A percentile compares a stretch with the other conserved stretches of the same genome.
Evolutionary conservation across 2,329 filamentous ascomycete species (phyloP).

Genomic region (Daldinia sp.): DNA sequence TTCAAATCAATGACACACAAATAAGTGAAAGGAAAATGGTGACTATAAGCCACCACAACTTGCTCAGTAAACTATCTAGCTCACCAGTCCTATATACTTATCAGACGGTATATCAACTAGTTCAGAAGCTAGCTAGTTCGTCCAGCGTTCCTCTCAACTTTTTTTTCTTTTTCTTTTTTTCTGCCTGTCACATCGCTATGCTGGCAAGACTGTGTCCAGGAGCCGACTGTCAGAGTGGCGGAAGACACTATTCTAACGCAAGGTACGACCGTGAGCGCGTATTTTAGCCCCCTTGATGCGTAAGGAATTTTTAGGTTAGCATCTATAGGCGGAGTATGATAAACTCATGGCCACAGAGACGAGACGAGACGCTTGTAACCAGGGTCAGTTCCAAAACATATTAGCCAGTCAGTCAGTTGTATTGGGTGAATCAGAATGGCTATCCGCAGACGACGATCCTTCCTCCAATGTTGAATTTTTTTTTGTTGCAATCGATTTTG

Average conservation of each 20-base stretch:
- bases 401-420: constrained; percentile 9
- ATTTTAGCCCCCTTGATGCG: neutral
- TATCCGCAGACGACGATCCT: constrained; percentile 20
- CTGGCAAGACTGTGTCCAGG: constrained; percentile 2
- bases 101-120: constrained; percentile 35
- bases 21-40: constrained; percentile 46
- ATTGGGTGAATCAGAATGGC: constrained; percentile 27
- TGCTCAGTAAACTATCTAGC: constrained; percentile 51
- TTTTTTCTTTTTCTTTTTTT: constrained; percentile 34
- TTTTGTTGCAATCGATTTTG: constrained; percentile 21
- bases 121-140: constrained; percentile 46
- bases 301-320: neutral
- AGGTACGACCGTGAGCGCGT: neutral
- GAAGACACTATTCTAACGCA: constrained; percentile 5
- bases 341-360: neutral
- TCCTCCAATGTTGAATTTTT: constrained; percentile 25
- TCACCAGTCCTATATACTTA: constrained; percentile 40
- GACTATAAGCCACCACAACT: constrained; percentile 39
- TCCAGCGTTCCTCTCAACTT: constrained; percentile 47
- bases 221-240: neutral
- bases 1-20: neutral
- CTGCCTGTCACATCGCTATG: constrained; percentile 11
- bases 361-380: constrained; percentile 2
- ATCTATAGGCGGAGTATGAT: neutral
- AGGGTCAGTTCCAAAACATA: constrained; percentile 21